Evolutionary conservation across 1,139 yeast genomes (phyloP), one percentile per base, ranked within the genome.

Genomic region (Saccharomyces hybrid): DNA sequence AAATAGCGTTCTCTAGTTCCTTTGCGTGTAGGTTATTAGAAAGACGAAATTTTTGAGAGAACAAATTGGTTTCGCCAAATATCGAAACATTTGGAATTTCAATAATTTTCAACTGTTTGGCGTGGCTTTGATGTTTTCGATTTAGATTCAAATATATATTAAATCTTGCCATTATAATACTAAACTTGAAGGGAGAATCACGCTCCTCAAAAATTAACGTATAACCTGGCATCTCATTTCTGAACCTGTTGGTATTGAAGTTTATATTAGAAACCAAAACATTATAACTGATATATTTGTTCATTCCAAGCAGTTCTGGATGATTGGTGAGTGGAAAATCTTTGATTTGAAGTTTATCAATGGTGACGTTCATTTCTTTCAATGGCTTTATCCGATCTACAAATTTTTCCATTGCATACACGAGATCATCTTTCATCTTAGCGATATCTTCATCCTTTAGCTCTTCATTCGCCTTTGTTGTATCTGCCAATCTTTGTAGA

Each of bases 171-270:
- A 73, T 28, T 0, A 84, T 75, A 2, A 74, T 56, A 14, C 82
- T 74, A 44, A 77, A 60, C 56, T 81, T 82, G 49, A 81, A 67
- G 1, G 90, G 90, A 14, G 67, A 68, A 59, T 84, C 89, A 2
- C 69, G 65, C 9, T 78, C 74, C 41, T 75, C 73, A 63, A 81
- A 85, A 16, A 77, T 64, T 2, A 83, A 73, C 55, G 83, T 84
- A 64, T 76, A 85, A 0, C 90, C 91, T 1, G 89, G 77, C 51
- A 73, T 70, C 5, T 68, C 66, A n/a, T 63, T 61, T 42, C 58
- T 60, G 53, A 68, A 68, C 54, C 71, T 63, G 20, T 63, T 60
- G 9, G 63, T 47, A 31, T 66, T 64, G 1, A 67, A 56, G 2
- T 69, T 66, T 23, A 71, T 61, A 51, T 63, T 65, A 5, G 68